phyloP scores from a whole-genome alignment of 495 filamentous ascomycete genomes.

The Hamigera avellanea region DNA sequence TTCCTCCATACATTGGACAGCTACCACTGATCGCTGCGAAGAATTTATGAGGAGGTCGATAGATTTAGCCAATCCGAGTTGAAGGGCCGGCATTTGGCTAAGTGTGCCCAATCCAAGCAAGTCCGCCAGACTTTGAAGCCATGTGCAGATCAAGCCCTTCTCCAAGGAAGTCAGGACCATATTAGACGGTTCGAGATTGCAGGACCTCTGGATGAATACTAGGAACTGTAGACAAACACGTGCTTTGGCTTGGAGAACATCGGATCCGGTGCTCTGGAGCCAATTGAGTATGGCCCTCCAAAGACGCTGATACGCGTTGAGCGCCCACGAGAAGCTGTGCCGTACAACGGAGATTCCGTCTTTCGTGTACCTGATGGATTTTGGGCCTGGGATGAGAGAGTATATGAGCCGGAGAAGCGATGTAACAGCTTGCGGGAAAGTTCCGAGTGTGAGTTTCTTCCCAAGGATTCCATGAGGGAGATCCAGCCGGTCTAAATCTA shows the following conservation, averaged over 20 bases:
- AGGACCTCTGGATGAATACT: conserved; percentile 8
- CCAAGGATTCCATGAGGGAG: conserved; percentile 20
- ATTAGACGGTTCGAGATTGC: conserved; percentile 4
- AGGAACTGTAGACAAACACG: conserved; percentile 16
- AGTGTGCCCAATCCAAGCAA: conserved; percentile 13
- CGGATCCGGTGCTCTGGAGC: conserved; percentile 10
- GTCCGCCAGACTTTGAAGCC: conserved; percentile 20
- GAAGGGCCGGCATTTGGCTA: conserved; percentile 11
- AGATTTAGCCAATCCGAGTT: conserved; percentile 15
- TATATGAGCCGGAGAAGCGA: conserved; percentile 19
- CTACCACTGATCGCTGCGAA: conserved; percentile 4
- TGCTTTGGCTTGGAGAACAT: conserved; percentile 8
- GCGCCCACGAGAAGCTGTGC: conserved; percentile 22
- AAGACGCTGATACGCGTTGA: conserved; percentile 27
- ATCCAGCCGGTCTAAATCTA: conserved; percentile 21
- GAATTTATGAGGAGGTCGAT: conserved; percentile 12
- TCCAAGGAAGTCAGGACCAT: conserved; percentile 11
- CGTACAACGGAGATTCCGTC: conserved; percentile 11
- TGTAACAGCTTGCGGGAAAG: conserved; percentile 12
- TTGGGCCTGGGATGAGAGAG: conserved; percentile 12
- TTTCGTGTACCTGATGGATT: conserved; percentile 1
- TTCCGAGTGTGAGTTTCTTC: conserved; percentile 12
- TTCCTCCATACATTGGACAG: conserved; percentile 9
- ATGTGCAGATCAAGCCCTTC: conserved; percentile 13
- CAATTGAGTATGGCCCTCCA: conserved; percentile 20